These are phyloP conservation scores for Aspergillus sp. DNA, from an alignment of 2,329 filamentous ascomycete species.

Conservation along the genomic window DNA sequence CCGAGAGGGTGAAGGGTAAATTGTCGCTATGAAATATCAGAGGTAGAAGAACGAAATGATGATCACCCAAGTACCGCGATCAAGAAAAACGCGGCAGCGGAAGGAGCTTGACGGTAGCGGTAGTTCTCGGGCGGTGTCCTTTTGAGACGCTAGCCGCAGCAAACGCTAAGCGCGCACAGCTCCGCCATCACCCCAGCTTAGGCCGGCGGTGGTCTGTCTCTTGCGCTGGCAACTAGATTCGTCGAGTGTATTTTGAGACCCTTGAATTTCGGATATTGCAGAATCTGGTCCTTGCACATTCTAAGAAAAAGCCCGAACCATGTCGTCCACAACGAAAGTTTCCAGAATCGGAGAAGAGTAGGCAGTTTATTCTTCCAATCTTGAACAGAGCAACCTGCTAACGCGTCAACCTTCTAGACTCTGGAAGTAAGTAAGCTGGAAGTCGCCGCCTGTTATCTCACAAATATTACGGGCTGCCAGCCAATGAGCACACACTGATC, in stretches of 20 bases:
- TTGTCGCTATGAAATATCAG: background rate
- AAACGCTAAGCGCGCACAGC: constrained; percentile 22
- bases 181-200: constrained; percentile 20
- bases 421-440: constrained; percentile 73
- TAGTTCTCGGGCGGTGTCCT: constrained; percentile 4
- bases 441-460: constrained; percentile 5
- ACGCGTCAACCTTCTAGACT: constrained; percentile 58
- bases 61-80: background rate
- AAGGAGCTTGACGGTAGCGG: no score
- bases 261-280: background rate
- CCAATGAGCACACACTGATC: constrained; percentile 16
- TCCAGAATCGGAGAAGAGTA: constrained; percentile 74
- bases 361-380: constrained; percentile 34
- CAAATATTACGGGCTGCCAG: background rate
- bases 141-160: constrained; percentile 23
- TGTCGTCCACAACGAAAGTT: constrained; percentile 64
- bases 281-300: background rate
- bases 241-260: background rate
- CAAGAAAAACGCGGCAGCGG: background rate
- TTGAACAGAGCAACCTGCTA: constrained; percentile 16
- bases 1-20: background rate
- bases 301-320: constrained; percentile 22
- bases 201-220: constrained; percentile 18
- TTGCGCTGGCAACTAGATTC: constrained; percentile 11
- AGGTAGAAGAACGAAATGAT: background rate